Evolutionary conservation across 164 flowering plant species (phyloP).

Genomic region (Kalanchoe fedtschenkoi): DNA sequence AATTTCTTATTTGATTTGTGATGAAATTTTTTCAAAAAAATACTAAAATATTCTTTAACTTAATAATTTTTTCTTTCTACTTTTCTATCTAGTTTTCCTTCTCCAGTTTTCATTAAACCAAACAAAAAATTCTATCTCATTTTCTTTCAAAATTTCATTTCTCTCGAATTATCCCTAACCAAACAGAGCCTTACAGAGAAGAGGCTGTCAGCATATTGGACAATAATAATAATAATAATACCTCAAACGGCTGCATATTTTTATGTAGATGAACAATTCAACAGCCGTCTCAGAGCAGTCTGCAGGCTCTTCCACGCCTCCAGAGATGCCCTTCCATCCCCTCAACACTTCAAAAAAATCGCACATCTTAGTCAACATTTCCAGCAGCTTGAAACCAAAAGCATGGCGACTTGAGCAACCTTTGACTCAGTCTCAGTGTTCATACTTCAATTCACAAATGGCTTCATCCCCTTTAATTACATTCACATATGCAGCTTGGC

Average conservation of each 20-base stretch:
- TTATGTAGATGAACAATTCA: not conserved
- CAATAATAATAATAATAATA: not conserved
- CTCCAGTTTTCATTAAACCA: no score
- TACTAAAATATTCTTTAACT: no score
- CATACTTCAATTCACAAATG: conserved; percentile 1
- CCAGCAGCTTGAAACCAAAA: not conserved
- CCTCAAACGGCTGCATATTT: not conserved
- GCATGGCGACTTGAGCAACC: not conserved
- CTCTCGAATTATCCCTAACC: no score
- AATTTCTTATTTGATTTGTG: no score
- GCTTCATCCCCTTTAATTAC: not conserved
- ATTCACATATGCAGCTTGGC: not conserved
- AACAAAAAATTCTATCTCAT: no score
- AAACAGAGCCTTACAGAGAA: no score
- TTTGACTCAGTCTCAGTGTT: not conserved
- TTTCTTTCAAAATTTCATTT: no score
- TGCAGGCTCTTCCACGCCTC: not conserved
- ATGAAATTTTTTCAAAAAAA: no score
- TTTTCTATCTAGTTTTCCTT: no score
- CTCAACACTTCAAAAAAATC: not conserved
- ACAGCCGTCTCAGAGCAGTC: not conserved
- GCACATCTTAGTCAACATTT: not conserved
- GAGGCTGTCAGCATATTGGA: no score
- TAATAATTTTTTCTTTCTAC: no score
- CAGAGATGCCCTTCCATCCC: not conserved